Conservation (phyloP, 2,329 filamentous ascomycete genomes). For the Neoscytalidium dimidiatum region DNA sequence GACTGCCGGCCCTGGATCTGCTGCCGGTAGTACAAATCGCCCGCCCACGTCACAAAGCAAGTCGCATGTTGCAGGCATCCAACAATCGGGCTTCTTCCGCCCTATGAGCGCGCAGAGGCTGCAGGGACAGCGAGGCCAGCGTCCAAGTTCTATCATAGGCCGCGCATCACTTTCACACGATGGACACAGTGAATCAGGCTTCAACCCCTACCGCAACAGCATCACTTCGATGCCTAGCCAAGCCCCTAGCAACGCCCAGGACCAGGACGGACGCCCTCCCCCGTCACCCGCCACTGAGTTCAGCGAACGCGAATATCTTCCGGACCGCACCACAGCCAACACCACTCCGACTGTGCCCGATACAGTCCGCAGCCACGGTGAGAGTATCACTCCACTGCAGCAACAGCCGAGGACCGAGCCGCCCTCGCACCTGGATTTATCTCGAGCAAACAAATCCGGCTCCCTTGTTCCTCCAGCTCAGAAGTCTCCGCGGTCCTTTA, state of each 20-base stretch:
- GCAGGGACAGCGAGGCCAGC: slow-evolving; percentile 79
- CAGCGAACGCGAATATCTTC: slow-evolving; percentile 68
- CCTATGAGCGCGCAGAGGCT: slow-evolving; percentile 96
- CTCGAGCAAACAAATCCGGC: slow-evolving; percentile 44
- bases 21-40: slow-evolving; percentile 27
- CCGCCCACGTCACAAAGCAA: slow-evolving; percentile 71
- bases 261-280: slow-evolving; percentile 48
- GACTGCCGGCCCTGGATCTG: slow-evolving; percentile 20
- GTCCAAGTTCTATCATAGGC: slow-evolving; percentile 44
- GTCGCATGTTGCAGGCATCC: slow-evolving; percentile 86
- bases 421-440: slow-evolving; percentile 60
- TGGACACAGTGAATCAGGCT: slow-evolving; percentile 31
- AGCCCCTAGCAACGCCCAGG: background rate
- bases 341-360: slow-evolving; percentile 67
- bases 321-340: slow-evolving; percentile 71
- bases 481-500: slow-evolving; percentile 17
- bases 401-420: slow-evolving; percentile 37
- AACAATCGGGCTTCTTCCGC: slow-evolving; percentile 88
- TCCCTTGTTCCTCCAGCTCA: slow-evolving; percentile 1
- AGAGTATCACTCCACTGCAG: slow-evolving; percentile 78
- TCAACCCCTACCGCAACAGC: slow-evolving; percentile 40
- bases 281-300: slow-evolving; percentile 78
- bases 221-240: slow-evolving; percentile 33
- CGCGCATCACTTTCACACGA: slow-evolving; percentile 35
- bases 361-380: slow-evolving; percentile 66